Percentiles rank a stretch among this genome's conserved stretches.
These are phyloP conservation scores for Penicillium pulvis DNA, from an alignment of 495 filamentous ascomycete genomes.

Conservation along the genomic window DNA sequence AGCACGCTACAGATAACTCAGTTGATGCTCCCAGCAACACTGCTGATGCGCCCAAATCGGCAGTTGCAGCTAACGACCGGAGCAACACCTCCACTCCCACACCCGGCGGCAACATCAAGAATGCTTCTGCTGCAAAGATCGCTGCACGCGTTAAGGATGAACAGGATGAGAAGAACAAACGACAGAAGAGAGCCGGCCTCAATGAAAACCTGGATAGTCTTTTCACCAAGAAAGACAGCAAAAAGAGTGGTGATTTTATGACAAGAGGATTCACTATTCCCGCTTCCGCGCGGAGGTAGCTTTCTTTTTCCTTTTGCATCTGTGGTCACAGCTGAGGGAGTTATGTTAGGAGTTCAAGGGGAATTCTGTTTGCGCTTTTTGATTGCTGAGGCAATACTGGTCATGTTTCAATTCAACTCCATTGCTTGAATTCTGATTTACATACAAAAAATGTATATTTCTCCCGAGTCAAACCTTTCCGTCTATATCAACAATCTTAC, in stretches of 20 bases:
- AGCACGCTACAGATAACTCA: conserved; percentile 42
- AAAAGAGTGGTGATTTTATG: conserved; percentile 72
- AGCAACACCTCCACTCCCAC: conserved; percentile 36
- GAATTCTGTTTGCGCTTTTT: background rate
- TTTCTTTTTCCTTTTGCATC: conserved; percentile 6
- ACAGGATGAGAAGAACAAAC: conserved; percentile 78
- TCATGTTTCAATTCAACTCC: no score
- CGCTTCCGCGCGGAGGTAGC: conserved; percentile 33
- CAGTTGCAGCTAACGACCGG: conserved; percentile 20
- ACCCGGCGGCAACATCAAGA: conserved; percentile 67
- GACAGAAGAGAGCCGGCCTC: conserved; percentile 64
- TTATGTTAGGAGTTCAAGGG: conserved; percentile 11
- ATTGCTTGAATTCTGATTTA: no score
- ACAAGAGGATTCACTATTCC: conserved; percentile 72
- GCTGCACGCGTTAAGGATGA: conserved; percentile 85
- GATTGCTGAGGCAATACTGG: background rate
- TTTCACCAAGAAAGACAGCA: conserved; percentile 58
- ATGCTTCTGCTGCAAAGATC: conserved; percentile 78
- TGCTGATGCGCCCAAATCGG: conserved; percentile 6
- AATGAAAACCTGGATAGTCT: conserved; percentile 73
- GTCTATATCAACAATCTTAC: no score
- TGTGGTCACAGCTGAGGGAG: background rate
- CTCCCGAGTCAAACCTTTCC: no score
- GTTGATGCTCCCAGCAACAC: conserved; percentile 7
- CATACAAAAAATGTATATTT: background rate